Evolutionary conservation across 2,329 filamentous ascomycete species (phyloP), one percentile per base, ranked within the genome.

Genomic region (Ophiostoma ips): DNA sequence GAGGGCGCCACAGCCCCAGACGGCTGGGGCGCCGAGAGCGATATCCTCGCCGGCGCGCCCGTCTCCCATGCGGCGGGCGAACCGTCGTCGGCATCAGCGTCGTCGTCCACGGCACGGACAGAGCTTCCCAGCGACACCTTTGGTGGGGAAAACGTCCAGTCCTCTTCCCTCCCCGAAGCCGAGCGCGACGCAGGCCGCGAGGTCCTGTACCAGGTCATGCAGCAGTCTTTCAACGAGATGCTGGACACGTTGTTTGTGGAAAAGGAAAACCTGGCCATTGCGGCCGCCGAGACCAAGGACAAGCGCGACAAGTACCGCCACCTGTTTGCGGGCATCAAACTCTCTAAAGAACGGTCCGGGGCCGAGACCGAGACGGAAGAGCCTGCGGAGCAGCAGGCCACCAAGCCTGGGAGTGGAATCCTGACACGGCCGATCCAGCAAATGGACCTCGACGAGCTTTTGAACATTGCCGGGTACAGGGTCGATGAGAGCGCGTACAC

Each of bases 181-280:
- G 88, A 95, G 63, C 76, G 76, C 52, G 88, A 95, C 62, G 81
- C 87, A 6, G 87, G 87, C 35, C 87, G 84, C 57, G 87, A 96
- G 61, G 84, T 95, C 4, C 69, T 96, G 1, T 95, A 94, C 60
- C 86, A 95, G 62, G 81, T 94, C 31, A 88, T 87, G 0, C 88
- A 95, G 63, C 84, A 95, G 64, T 84, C 87, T 0, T 87, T 95
- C 67, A 95, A 96, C 60, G 88, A 96, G 65, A 71, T 96, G 2
- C 76, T 98, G 0, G 87, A 96, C 60, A 75, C 81, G 1, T 72
- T 98, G 0, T 98, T 98, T 68, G 83, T 83, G 57, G 71, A 75
- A 5, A 83, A 83, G 56, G 90, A 96, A 63, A 81, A 89, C 55
- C 63, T 86, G 16, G 81, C 87, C 1, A 67, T 92, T 52, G 73